Evolutionary conservation across 2,329 filamentous ascomycete species (phyloP).

Genomic region (Ophiocordyceps polyrhachis-furcata): DNA sequence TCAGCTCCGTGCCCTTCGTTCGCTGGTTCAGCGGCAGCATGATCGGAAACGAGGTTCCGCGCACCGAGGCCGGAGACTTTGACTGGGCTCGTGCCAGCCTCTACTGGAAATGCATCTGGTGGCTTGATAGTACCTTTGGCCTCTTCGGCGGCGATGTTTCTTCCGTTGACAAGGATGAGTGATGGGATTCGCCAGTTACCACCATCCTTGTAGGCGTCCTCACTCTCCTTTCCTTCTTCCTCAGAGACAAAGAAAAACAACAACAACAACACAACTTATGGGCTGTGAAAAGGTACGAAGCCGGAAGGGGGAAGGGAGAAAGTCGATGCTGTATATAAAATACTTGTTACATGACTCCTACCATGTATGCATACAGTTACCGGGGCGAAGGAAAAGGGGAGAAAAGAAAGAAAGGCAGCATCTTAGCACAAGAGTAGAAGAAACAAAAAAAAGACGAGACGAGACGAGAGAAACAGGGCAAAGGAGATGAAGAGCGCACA

Average conservation of each 20-base stretch:
- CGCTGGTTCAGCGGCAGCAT: constrained; percentile 54
- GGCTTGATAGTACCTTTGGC: constrained; percentile 37
- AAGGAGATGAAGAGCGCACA: neutral
- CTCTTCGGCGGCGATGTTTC: constrained; percentile 41
- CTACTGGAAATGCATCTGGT: constrained; percentile 50
- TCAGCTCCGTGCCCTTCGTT: constrained; percentile 48
- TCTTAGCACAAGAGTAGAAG: neutral
- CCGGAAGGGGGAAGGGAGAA: neutral
- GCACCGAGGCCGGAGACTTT: constrained; percentile 55
- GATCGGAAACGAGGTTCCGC: constrained; percentile 58
- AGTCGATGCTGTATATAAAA: neutral
- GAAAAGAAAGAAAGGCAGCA: neutral
- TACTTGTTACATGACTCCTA: neutral
- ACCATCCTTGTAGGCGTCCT: neutral
- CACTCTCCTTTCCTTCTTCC: neutral
- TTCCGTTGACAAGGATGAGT: constrained; percentile 40
- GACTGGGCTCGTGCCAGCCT: constrained; percentile 52
- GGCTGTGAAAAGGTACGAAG: neutral
- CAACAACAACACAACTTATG: neutral
- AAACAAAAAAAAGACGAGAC: neutral
- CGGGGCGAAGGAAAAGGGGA: neutral
- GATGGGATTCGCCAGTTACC: neutral
- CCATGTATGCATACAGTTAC: neutral
- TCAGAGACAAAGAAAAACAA: neutral
- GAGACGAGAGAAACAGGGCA: neutral